These are phyloP conservation scores for Toxicodendron radicans DNA, from an alignment of 345 rosid species.

Conservation along the genomic window DNA sequence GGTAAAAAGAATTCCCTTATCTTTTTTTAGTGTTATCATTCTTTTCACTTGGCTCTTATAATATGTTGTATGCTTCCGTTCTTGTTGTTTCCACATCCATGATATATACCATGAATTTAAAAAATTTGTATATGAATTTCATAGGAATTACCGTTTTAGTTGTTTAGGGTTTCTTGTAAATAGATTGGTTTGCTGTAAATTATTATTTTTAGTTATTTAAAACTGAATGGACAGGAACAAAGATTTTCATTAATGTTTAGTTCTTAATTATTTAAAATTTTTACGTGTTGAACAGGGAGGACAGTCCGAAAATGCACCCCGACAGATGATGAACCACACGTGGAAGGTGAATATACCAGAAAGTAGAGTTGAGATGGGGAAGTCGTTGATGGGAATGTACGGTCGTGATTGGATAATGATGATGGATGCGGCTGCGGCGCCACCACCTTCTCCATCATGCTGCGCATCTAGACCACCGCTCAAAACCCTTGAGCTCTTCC, in stretches of 20 bases:
- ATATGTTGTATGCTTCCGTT: no score
- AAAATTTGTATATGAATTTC: not conserved
- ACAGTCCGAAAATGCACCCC: conserved; percentile 30
- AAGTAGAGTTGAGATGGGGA: conserved; percentile 30
- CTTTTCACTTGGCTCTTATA: no score
- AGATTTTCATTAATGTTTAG: not conserved
- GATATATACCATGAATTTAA: no score
- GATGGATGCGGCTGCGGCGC: conserved; percentile 37
- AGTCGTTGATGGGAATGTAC: conserved; percentile 42
- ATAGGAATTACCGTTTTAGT: not conserved
- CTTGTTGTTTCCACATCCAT: no score
- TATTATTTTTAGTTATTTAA: no score
- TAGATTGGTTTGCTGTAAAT: not conserved
- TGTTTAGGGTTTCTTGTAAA: conserved; percentile 10
- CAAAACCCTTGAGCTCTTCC: conserved; percentile 89
- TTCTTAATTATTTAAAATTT: not conserved
- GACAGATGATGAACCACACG: conserved; percentile 29
- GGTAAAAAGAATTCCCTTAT: no score
- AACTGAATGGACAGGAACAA: not conserved
- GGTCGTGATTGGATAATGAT: conserved; percentile 61
- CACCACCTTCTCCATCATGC: conserved; percentile 28
- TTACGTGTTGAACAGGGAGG: conserved; percentile 29
- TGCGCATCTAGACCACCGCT: conserved; percentile 46
- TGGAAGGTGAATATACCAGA: conserved; percentile 39
- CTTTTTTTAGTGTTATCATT: no score